Percentiles rank a stretch among this genome's conserved stretches.
These are phyloP conservation scores for Trichosporon sp. DNA, from an alignment of 1,284 basidiomycete genomes.

Conservation along the genomic window DNA sequence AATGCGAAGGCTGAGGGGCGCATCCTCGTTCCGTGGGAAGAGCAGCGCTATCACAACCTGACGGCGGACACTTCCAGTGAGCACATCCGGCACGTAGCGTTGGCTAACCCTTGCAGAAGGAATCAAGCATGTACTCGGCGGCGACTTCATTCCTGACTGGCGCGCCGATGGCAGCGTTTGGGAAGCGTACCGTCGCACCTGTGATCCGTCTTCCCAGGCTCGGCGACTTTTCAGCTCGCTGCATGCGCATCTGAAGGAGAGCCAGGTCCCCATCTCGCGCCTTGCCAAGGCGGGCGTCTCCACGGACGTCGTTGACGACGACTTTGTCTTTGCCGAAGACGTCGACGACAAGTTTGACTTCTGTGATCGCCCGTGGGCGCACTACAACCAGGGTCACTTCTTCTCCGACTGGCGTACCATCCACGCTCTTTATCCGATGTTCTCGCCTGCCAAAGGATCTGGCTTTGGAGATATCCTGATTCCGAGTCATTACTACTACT, in stretches of 20 bases:
- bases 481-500: conserved; percentile 90
- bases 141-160: conserved; percentile 78
- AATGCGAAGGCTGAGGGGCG: conserved; percentile 88
- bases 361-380: conserved; percentile 73
- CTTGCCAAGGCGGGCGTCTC: conserved; percentile 48
- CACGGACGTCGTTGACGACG: conserved; percentile 50
- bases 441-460: conserved; percentile 75
- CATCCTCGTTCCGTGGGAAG: conserved; percentile 82
- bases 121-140: conserved; percentile 59
- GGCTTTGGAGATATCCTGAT: conserved; percentile 86
- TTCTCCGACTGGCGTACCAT: conserved; percentile 92
- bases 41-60: conserved; percentile 62
- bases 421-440: conserved; percentile 75
- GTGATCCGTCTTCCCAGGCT: conserved; percentile 68
- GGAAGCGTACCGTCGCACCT: conserved; percentile 87
- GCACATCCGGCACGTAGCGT: conserved; percentile 15
- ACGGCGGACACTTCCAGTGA: conserved; percentile 51
- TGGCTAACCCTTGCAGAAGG: conserved; percentile 49
- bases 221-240: conserved; percentile 74
- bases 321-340: conserved; percentile 58
- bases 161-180: conserved; percentile 73
- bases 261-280: conserved; percentile 46
- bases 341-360: conserved; percentile 67
- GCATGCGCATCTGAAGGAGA: conserved; percentile 51
- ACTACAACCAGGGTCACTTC: conserved; percentile 82